Conservation (phyloP, 345 rosid species). For the Bretschneidera sinensis region DNA sequence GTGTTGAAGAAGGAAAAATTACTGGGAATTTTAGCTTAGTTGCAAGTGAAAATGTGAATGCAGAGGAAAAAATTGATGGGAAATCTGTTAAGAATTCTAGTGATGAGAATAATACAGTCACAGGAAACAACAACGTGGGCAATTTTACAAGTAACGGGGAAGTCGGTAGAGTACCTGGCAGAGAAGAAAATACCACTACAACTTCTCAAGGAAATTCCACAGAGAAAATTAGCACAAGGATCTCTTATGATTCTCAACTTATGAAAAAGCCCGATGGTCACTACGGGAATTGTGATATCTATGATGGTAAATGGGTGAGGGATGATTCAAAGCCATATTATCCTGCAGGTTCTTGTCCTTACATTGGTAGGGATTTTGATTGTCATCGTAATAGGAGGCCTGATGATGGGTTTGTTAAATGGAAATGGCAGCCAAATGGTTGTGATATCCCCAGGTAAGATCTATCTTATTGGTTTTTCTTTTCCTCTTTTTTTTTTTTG, state of each 20-base stretch:
- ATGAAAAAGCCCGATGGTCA: constrained; percentile 7
- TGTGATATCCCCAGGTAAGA: constrained; percentile 64
- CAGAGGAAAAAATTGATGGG: constrained; percentile 10
- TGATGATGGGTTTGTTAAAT: constrained; percentile 58
- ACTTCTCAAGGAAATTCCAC: not conserved
- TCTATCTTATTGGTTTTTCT: not conserved
- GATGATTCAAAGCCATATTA: constrained; percentile 69
- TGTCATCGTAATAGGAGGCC: constrained; percentile 73
- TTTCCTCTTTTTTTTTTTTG: too few relatives aligned
- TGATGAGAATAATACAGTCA: not conserved
- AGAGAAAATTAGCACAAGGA: not conserved
- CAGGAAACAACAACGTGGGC: constrained; percentile 7
- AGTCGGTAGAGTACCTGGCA: constrained; percentile 9
- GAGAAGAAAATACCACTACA: constrained; percentile 7
- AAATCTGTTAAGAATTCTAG: constrained; percentile 6
- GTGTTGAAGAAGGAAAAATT: constrained; percentile 6
- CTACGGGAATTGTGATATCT: constrained; percentile 49
- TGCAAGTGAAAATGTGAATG: too few relatives aligned
- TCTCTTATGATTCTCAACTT: constrained; percentile 3
- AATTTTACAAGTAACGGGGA: constrained; percentile 11
- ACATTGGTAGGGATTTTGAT: constrained; percentile 67
- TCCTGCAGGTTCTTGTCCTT: constrained; percentile 73
- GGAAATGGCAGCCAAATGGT: constrained; percentile 85
- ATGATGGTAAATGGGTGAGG: constrained; percentile 78
- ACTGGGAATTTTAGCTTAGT: constrained; percentile 20